Conservation (phyloP, 2,329 filamentous ascomycete genomes). For the Hyphodiscus sp. region DNA sequence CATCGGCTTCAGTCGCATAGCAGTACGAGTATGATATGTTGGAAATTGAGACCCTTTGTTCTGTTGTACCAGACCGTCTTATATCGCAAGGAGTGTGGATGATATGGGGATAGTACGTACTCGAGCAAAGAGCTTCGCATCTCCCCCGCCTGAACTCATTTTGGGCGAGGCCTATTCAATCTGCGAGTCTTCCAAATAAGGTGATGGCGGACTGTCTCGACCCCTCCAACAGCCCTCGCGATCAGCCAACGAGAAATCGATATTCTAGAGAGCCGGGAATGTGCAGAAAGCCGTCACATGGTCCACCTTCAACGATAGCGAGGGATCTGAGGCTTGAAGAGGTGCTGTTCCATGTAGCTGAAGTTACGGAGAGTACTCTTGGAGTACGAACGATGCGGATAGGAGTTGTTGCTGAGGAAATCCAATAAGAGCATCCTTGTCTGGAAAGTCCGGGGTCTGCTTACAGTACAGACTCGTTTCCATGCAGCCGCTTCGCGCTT, state of each 20-base stretch:
- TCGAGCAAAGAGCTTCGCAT: slow-evolving; percentile 98
- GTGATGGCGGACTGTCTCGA: slow-evolving; percentile 12
- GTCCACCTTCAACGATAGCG: slow-evolving; percentile 21
- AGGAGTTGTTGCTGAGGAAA: neutral
- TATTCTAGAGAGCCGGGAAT: slow-evolving; percentile 15
- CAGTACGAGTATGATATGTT: neutral
- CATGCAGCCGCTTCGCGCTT: slow-evolving; percentile 5
- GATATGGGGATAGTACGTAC: slow-evolving; percentile 50
- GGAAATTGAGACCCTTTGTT: neutral
- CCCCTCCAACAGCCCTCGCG: slow-evolving; percentile 21
- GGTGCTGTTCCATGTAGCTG: slow-evolving; percentile 19
- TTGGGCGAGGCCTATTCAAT: slow-evolving; percentile 13
- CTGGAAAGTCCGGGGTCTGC: neutral
- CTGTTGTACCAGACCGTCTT: neutral
- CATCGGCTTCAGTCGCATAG: neutral
- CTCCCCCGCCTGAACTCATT: slow-evolving; percentile 59
- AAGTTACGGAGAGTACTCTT: neutral
- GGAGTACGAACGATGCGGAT: neutral
- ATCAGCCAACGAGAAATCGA: slow-evolving; percentile 23
- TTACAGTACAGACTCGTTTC: slow-evolving; percentile 7
- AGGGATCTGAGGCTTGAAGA: slow-evolving; percentile 12
- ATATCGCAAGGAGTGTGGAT: neutral
- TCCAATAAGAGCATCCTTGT: slow-evolving; percentile 13
- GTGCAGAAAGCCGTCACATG: slow-evolving; percentile 22
- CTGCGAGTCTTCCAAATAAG: slow-evolving; percentile 1